These are phyloP conservation scores for Blastocystis sp. DNA, from an alignment of 352 stramenopile genomes.

Conservation along the genomic window DNA sequence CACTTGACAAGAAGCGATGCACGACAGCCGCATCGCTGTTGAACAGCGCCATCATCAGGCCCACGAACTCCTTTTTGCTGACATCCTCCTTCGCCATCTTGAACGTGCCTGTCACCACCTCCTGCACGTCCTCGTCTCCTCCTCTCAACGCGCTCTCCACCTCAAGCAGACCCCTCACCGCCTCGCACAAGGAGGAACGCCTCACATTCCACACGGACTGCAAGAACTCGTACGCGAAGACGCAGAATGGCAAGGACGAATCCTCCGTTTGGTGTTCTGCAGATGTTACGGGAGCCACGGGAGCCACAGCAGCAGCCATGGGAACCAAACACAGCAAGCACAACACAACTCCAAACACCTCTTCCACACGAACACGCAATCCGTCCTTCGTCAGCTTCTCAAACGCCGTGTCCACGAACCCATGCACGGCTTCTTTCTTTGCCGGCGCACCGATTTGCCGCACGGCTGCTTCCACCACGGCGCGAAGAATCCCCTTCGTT, in stretches of 20 bases:
- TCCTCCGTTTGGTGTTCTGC: background rate
- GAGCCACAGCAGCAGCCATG: too few species aligned
- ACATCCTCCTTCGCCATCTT: background rate
- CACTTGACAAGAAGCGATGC: background rate
- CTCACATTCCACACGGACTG: background rate
- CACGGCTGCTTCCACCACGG: too few species aligned
- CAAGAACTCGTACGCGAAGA: background rate
- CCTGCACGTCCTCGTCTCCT: background rate
- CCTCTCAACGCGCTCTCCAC: background rate
- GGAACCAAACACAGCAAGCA: background rate
- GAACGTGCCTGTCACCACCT: background rate
- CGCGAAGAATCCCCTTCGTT: too few species aligned
- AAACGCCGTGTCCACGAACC: background rate
- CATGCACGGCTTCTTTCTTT: background rate
- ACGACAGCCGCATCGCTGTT: background rate
- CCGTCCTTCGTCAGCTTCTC: background rate
- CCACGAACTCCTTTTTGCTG: background rate
- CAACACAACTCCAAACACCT: background rate
- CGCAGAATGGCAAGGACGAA: background rate
- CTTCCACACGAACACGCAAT: background rate
- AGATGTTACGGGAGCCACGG: background rate
- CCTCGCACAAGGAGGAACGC: background rate
- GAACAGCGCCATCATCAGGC: background rate
- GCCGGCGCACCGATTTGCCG: too few species aligned
- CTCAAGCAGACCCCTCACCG: background rate